These are phyloP conservation scores for Sclerotinia spermophila DNA, from an alignment of 2,329 filamentous ascomycete genomes.

Conservation along the genomic window DNA sequence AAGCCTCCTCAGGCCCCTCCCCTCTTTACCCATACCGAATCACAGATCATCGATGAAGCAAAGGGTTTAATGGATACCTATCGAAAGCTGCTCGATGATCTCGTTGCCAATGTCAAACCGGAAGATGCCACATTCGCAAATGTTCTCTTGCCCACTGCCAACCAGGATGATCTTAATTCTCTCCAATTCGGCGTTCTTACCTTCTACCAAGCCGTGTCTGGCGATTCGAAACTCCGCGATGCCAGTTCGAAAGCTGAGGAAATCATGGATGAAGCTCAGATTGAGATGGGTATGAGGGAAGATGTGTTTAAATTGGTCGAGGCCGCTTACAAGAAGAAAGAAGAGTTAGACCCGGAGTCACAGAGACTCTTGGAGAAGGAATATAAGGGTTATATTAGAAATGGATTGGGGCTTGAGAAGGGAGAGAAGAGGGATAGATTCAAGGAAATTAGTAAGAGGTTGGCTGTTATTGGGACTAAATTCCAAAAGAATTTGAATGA, in stretches of 20 bases:
- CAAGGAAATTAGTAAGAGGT: slow-evolving; percentile 80
- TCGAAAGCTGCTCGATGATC: slow-evolving; percentile 56
- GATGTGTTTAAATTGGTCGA: slow-evolving; percentile 70
- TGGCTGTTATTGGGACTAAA: slow-evolving; percentile 69
- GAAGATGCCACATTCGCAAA: slow-evolving; percentile 52
- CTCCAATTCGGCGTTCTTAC: slow-evolving; percentile 64
- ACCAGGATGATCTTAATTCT: slow-evolving; percentile 64
- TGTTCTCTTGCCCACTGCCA: slow-evolving; percentile 61
- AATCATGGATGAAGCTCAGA: slow-evolving; percentile 70
- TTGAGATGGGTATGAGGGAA: slow-evolving; percentile 77
- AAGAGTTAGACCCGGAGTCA: slow-evolving; percentile 66
- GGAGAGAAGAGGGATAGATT: slow-evolving; percentile 72
- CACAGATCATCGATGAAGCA: slow-evolving; percentile 63
- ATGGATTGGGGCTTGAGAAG: slow-evolving; percentile 68
- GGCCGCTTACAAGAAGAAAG: slow-evolving; percentile 52
- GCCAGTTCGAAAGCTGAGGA: slow-evolving; percentile 74
- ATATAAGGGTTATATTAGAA: slow-evolving; percentile 71
- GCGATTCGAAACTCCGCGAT: slow-evolving; percentile 64
- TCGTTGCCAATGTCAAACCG: slow-evolving; percentile 55
- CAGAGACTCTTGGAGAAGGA: slow-evolving; percentile 73
- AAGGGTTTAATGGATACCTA: slow-evolving; percentile 62
- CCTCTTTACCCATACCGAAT: slow-evolving; percentile 70
- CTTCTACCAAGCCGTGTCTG: slow-evolving; percentile 78
- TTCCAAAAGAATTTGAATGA: slow-evolving; percentile 81
- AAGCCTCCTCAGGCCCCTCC: slow-evolving; percentile 75